Conservation (phyloP, 2,329 filamentous ascomycete genomes). For the Hirsutella minnesotensis region DNA sequence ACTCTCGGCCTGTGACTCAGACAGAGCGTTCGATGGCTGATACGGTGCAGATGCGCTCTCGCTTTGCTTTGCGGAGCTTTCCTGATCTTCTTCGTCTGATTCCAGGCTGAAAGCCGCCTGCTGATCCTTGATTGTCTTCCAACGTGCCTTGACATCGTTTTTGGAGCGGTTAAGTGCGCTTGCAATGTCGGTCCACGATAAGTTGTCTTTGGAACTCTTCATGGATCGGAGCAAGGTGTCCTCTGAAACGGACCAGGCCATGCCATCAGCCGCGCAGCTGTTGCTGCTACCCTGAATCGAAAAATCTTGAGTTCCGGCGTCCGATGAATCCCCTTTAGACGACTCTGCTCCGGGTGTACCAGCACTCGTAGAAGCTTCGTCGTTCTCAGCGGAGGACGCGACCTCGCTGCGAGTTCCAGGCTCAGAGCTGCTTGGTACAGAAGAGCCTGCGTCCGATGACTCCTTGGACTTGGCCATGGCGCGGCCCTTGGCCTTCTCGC, state of each 20-base stretch:
- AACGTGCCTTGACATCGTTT: slow-evolving; percentile 18
- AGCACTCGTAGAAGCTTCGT: slow-evolving; percentile 2
- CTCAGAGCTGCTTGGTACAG: not conserved
- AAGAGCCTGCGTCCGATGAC: not conserved
- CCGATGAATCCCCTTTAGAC: slow-evolving; percentile 1
- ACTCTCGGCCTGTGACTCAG: not conserved
- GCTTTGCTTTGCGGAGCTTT: not conserved
- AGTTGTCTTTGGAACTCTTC: slow-evolving; percentile 15
- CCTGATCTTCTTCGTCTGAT: slow-evolving; percentile 1
- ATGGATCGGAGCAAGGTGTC: slow-evolving; percentile 21
- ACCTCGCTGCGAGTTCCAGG: not conserved
- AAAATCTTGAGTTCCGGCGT: not conserved
- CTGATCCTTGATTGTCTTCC: slow-evolving; percentile 18
- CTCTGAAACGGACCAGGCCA: slow-evolving; percentile 21
- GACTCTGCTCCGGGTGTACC: slow-evolving; percentile 4
- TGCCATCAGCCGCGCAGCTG: not conserved
- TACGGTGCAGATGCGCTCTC: not conserved
- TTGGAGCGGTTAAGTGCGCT: slow-evolving; percentile 14
- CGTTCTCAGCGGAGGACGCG: slow-evolving; percentile 2
- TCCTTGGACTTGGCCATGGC: not conserved
- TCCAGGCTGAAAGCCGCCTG: slow-evolving; percentile 1
- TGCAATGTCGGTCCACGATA: slow-evolving; percentile 19
- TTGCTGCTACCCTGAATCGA: not conserved
- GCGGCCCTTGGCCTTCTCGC: not conserved
- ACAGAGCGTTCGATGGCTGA: slow-evolving; percentile 1